Evolutionary conservation across 1,284 basidiomycete genomes (phyloP).

Genomic region (Moesziomyces globuligerus): DNA sequence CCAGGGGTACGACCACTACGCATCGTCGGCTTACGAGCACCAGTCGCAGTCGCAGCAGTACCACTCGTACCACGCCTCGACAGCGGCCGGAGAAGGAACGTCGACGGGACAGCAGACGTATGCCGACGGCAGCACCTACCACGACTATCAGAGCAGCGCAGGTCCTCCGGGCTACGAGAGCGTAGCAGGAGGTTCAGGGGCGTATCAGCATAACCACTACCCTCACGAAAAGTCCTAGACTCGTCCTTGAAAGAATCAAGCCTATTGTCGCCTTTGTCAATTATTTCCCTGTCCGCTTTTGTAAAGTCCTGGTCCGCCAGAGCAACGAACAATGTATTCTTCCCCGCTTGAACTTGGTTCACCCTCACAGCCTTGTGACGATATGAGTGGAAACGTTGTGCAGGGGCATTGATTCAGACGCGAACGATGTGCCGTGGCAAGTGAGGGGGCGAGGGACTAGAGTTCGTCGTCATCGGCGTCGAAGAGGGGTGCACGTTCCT

Average conservation of each 20-base stretch:
- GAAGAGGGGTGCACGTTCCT: constrained; percentile 40
- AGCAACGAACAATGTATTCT: constrained; percentile 3
- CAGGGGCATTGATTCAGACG: too few species aligned
- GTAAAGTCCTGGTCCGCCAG: too few species aligned
- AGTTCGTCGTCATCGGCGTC: constrained; percentile 49
- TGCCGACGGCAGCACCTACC: constrained; percentile 15
- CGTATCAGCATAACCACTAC: constrained; percentile 34
- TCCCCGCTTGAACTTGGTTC: neutral
- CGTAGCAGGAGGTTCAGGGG: constrained; percentile 5
- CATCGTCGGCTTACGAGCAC: constrained; percentile 37
- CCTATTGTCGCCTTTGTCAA: too few species aligned
- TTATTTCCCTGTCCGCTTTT: too few species aligned
- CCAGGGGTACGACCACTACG: constrained; percentile 33
- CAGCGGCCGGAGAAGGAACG: constrained; percentile 4
- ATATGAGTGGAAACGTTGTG: neutral
- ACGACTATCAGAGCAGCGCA: constrained; percentile 33
- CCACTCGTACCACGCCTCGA: constrained; percentile 15
- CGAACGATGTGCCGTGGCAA: too few species aligned
- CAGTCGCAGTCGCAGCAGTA: constrained; percentile 21
- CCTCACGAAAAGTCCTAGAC: constrained; percentile 24
- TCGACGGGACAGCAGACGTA: constrained; percentile 13
- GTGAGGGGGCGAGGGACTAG: too few species aligned
- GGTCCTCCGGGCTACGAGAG: constrained; percentile 43
- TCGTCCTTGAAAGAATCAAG: too few species aligned
- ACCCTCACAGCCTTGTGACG: neutral